Evolutionary conservation across 2,329 filamentous ascomycete species (phyloP), one percentile per base, ranked within the genome.

Genomic region (Hymenoscyphus fraxineus): DNA sequence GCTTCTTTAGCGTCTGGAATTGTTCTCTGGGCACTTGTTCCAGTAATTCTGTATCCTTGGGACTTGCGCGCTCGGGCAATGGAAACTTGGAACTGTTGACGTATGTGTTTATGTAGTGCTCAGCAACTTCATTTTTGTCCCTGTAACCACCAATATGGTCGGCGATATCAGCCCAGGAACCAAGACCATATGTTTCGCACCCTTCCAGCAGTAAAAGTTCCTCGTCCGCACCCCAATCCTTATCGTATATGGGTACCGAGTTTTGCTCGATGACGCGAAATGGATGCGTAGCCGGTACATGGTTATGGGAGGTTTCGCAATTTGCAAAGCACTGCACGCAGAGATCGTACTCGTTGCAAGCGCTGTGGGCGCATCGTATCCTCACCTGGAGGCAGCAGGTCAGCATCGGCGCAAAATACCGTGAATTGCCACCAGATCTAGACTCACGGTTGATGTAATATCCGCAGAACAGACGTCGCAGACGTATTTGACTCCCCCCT

Each of bases 181-280:
- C 95, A 59, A 99, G 81, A 0, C 95, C 95, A 75, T 99, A 99
- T 64, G 92, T 96, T 77, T 99, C 95, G 12, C 92, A 93, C 27
- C 95, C 95, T 79, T 99, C 95, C 0, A 99, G 79, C 61, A 99
- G 80, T 5, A 98, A 80, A n/a, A 98, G 79, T 77, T 99, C 95
- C 76, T 99, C 95, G 75, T 99, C 95, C 31, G 95, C 95, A 61
- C 95, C 95, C 95, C 95, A 99, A 74, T 97, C 93, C 64, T 87
- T 85, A 70, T 93, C 89, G 73, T 96, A 99, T 65, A 99, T 98
- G 0, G 95, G 95, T 59, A 99, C 96, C 0, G 94, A 97, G 75
- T 99, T 97, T 74, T 98, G 95, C 77, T 99, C 95, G 69, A 99
- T 97, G 40, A 99, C 95, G 68, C 92, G 90, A 77, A 89, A 99